Conservation (phyloP, 2,329 filamentous ascomycete species). For the Trichoderma lentiforme region DNA sequence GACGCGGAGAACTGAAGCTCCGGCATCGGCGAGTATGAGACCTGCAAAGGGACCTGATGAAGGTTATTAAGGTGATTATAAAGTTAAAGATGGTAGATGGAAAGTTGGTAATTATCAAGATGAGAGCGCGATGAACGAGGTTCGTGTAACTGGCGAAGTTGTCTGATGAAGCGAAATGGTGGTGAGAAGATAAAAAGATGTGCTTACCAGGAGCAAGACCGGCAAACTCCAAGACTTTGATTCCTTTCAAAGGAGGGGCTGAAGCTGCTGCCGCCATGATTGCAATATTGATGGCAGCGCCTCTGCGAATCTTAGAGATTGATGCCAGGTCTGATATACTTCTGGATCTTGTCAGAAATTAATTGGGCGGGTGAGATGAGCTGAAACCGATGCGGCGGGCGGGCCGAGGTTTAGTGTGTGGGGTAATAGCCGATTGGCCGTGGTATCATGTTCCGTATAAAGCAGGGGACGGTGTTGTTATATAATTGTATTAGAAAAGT, state of each 20-base stretch:
- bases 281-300: neutral
- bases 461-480: neutral
- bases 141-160: neutral
- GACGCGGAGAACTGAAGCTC: constrained; percentile 81
- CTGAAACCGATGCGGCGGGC: neutral
- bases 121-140: neutral
- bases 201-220: constrained; percentile 58
- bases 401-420: constrained; percentile 14
- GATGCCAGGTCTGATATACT: neutral
- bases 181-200: neutral
- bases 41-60: constrained; percentile 76
- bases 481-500: neutral
- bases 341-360: neutral
- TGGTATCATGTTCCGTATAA: neutral
- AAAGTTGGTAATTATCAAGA: neutral
- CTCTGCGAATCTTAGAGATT: neutral
- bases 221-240: constrained; percentile 59
- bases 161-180: neutral
- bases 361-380: neutral
- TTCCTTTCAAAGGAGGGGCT: constrained; percentile 42
- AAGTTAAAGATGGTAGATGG: neutral
- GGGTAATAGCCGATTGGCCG: constrained; percentile 7
- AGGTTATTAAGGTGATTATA: neutral
- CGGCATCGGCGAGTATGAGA: constrained; percentile 84
- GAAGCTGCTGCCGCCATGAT: neutral